These are phyloP conservation scores for Arthrobotrys sphaeroides DNA, from an alignment of 2,329 filamentous ascomycete species.

Conservation along the genomic window DNA sequence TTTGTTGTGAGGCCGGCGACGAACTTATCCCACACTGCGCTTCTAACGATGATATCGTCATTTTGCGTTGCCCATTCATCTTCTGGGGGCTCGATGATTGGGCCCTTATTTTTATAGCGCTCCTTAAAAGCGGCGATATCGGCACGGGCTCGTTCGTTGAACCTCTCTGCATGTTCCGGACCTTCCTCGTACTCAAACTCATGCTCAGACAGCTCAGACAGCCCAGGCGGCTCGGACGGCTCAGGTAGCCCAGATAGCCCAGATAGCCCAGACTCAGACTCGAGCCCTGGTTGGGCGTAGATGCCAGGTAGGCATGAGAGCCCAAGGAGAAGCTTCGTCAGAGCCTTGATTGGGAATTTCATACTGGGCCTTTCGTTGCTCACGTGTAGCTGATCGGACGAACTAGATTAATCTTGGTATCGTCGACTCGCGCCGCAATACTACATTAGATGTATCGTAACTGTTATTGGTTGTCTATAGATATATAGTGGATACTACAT, in stretches of 20 bases:
- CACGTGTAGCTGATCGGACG: no score
- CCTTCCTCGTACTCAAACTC: neutral
- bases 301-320: neutral
- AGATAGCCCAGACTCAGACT: no score
- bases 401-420: neutral
- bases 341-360: neutral
- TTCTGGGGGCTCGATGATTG: neutral
- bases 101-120: neutral
- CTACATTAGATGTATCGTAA: no score
- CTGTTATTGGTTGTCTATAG: no score
- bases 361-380: neutral
- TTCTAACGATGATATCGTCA: slow-evolving; percentile 14
- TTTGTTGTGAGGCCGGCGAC: slow-evolving; percentile 12
- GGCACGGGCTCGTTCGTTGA: neutral
- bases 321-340: neutral
- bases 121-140: neutral
- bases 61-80: slow-evolving; percentile 15
- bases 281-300: no score
- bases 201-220: no score
- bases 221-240: no score
- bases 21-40: slow-evolving; percentile 23
- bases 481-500: no score
- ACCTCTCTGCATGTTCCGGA: neutral
- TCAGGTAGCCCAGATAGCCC: no score
- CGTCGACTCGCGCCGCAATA: neutral